Conservation (phyloP, 2,329 filamentous ascomycete species). For the Exophiala sp. region DNA sequence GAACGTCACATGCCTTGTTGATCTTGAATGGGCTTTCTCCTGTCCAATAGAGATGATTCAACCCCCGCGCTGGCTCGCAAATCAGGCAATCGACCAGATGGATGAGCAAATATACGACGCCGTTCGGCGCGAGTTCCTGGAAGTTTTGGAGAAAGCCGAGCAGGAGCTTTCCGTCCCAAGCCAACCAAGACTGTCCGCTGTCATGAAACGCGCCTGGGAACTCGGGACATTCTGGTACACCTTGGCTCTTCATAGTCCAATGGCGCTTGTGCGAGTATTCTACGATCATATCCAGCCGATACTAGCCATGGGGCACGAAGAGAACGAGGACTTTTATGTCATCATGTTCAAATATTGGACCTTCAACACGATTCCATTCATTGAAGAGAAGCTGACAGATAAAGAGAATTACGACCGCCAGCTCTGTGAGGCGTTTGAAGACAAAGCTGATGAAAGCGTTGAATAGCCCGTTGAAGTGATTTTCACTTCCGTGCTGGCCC, state of each 20-base stretch:
- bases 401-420: conserved; percentile 26
- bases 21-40: conserved; percentile 32
- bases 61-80: conserved; percentile 29
- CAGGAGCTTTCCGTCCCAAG: conserved; percentile 9
- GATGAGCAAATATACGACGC: conserved; percentile 15
- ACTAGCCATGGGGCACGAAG: conserved; percentile 23
- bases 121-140: conserved; percentile 10
- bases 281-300: conserved; percentile 29
- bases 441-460: conserved; percentile 2
- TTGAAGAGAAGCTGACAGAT: conserved; percentile 25
- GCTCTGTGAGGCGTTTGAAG: conserved; percentile 19
- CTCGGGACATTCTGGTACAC: conserved; percentile 31
- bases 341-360: conserved; percentile 28
- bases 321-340: conserved; percentile 19
- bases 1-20: conserved; percentile 30
- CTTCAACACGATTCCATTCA: conserved; percentile 16
- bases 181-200: conserved; percentile 6
- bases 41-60: conserved; percentile 27
- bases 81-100: conserved; percentile 15
- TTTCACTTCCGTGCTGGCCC: conserved; percentile 2
- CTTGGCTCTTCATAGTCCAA: conserved; percentile 28
- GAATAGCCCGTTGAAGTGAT: conserved; percentile 1
- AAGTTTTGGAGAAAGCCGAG: conserved; percentile 9
- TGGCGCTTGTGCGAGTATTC: conserved; percentile 28
- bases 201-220: conserved; percentile 29